Conservation (phyloP, 305 asterid genomes). For the Galium porrigens region DNA sequence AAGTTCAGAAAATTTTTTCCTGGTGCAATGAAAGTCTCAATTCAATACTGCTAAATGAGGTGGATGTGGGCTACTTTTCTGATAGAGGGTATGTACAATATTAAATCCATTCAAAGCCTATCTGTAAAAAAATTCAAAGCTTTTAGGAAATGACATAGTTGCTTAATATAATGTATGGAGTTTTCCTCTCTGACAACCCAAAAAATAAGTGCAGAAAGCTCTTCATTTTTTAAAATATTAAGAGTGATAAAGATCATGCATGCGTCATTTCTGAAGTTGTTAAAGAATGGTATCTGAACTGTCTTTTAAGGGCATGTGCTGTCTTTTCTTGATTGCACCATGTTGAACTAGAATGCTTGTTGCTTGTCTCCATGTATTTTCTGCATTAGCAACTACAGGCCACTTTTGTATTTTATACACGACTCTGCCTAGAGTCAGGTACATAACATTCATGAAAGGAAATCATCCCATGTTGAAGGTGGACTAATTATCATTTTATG, state of each 20-base stretch:
- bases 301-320: not conserved
- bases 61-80: not conserved
- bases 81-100: not conserved
- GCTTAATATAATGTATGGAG: not conserved
- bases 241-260: not conserved
- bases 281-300: not conserved
- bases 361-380: constrained; percentile 3
- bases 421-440: constrained; percentile 2
- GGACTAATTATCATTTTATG: not conserved
- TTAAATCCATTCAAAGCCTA: not conserved
- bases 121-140: not conserved
- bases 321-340: not conserved
- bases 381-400: not conserved
- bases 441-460: not conserved
- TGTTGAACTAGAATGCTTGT: not conserved
- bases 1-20: not conserved
- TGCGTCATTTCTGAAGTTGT: not conserved
- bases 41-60: not conserved
- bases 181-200: not conserved
- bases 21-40: not conserved
- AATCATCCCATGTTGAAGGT: not conserved
- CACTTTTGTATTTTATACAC: not conserved
- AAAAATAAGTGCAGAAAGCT: not conserved
- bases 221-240: not conserved
- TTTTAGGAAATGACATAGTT: constrained; percentile 3